phyloP scores from a whole-genome alignment of 2,329 filamentous ascomycete species.

The Aspergillus ustus region DNA sequence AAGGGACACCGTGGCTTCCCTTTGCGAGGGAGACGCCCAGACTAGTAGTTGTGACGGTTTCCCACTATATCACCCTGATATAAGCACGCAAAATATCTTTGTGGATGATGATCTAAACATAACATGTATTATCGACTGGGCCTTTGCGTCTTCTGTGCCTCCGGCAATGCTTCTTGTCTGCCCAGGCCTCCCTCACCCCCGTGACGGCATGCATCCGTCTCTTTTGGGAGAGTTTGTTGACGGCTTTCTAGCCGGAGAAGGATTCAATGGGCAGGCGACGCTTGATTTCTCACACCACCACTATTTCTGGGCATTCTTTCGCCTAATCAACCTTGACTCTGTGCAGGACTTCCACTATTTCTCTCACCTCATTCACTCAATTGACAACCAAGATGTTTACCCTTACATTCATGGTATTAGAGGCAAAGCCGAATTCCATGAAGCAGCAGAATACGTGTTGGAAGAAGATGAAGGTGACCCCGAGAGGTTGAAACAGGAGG shows the following conservation, averaged over 20 bases:
- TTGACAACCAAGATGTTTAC: not conserved
- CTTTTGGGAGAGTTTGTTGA: conserved; percentile 15
- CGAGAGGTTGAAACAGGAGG: not conserved
- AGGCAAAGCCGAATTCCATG: not conserved
- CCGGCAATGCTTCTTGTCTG: conserved; percentile 23
- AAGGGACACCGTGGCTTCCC: too few relatives aligned
- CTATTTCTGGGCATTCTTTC: not conserved
- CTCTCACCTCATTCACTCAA: not conserved
- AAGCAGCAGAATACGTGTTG: not conserved
- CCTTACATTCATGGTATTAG: not conserved
- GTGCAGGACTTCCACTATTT: not conserved
- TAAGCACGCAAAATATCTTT: conserved; percentile 45
- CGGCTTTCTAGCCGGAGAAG: conserved; percentile 10
- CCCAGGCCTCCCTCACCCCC: conserved; percentile 30
- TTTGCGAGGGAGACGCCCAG: too few relatives aligned
- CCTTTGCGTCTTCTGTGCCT: conserved; percentile 29
- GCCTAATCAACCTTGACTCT: not conserved
- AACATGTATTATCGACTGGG: conserved; percentile 39
- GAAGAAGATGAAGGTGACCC: not conserved
- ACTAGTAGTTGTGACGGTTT: too few relatives aligned
- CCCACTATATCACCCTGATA: too few relatives aligned
- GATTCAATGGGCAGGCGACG: not conserved
- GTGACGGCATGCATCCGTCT: conserved; percentile 21
- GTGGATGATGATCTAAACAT: conserved; percentile 40
- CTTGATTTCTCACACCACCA: not conserved